These are phyloP conservation scores for Borealophlyctis nickersoniae DNA, from an alignment of 192 early-diverging fungal species.

Conservation along the genomic window DNA sequence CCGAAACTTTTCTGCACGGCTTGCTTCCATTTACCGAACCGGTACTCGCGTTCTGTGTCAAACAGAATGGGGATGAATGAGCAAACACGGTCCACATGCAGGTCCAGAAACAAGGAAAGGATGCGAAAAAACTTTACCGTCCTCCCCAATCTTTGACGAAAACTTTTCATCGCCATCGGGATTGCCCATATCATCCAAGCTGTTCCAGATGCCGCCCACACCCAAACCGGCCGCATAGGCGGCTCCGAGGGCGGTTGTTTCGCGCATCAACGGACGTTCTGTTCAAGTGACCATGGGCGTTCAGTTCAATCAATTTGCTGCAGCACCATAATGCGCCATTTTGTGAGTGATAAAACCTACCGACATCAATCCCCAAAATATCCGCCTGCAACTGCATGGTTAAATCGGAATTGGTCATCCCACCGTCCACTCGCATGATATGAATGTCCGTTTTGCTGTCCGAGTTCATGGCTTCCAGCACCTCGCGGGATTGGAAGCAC, in stretches of 20 bases:
- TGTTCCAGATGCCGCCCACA: conserved; percentile 60
- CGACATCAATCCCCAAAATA: conserved; percentile 73
- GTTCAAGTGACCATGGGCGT: neutral
- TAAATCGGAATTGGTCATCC: conserved; percentile 83
- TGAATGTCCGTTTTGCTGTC: conserved; percentile 68
- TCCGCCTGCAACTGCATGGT: conserved; percentile 93
- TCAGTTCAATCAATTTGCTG: conserved; percentile 6
- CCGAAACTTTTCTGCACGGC: conserved; percentile 68
- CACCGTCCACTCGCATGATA: conserved; percentile 90
- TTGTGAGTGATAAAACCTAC: conserved; percentile 19
- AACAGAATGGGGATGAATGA: conserved; percentile 13
- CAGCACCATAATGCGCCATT: too few relatives aligned
- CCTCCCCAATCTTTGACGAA: conserved; percentile 4
- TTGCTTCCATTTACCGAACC: conserved; percentile 69
- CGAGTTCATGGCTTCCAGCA: conserved; percentile 83
- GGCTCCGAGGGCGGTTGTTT: conserved; percentile 89
- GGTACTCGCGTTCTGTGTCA: conserved; percentile 49
- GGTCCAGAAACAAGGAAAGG: too few relatives aligned
- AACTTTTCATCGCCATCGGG: conserved; percentile 38
- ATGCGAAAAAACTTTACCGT: too few relatives aligned
- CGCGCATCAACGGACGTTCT: conserved; percentile 78
- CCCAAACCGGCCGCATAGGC: conserved; percentile 85
- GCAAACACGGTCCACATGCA: too few relatives aligned
- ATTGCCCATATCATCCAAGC: conserved; percentile 47
- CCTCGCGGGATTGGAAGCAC: conserved; percentile 84